Percentiles rank a stretch among this genome's conserved stretches.
phyloP scores from a whole-genome alignment of 2,329 filamentous ascomycete genomes.

The Metarhizium album region DNA sequence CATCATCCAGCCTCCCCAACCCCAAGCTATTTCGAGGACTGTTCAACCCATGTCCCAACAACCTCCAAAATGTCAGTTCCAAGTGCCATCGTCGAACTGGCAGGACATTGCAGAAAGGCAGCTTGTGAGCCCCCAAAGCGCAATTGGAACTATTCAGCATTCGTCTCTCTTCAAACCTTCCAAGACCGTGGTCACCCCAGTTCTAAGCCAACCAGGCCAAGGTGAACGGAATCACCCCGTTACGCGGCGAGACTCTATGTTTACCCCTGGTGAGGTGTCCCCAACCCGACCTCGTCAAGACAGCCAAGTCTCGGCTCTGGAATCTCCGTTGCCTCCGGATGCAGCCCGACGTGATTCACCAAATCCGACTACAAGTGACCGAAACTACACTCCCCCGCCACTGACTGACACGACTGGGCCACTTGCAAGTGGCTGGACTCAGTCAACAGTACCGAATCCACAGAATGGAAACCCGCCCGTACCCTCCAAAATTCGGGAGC shows the following conservation, averaged over 20 bases:
- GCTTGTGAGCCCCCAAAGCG: slow-evolving; percentile 6
- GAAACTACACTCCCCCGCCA: slow-evolving; percentile 5
- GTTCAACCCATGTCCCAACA: background rate
- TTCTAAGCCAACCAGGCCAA: background rate
- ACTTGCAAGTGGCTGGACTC: background rate
- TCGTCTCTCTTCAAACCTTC: background rate
- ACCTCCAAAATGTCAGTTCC: too few species aligned
- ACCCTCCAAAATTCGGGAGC: slow-evolving; percentile 4
- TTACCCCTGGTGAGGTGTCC: slow-evolving; percentile 7
- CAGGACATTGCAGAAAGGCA: background rate
- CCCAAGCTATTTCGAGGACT: background rate
- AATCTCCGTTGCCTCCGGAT: slow-evolving; percentile 10
- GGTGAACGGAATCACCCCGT: background rate
- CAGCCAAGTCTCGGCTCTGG: slow-evolving; percentile 9
- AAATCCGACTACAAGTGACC: slow-evolving; percentile 3
- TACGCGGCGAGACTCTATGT: slow-evolving; percentile 4
- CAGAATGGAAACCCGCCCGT: slow-evolving; percentile 2
- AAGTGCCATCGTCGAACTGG: too few species aligned
- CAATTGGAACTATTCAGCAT: background rate
- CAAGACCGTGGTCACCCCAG: background rate
- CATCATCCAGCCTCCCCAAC: background rate
- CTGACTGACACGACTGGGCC: background rate
- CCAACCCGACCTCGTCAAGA: slow-evolving; percentile 8
- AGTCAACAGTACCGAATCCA: background rate
- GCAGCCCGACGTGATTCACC: slow-evolving; percentile 7